Base-by-base conservation (phyloP, 306 rosid genomes). In the Pyrus pyrifolia region DNA sequence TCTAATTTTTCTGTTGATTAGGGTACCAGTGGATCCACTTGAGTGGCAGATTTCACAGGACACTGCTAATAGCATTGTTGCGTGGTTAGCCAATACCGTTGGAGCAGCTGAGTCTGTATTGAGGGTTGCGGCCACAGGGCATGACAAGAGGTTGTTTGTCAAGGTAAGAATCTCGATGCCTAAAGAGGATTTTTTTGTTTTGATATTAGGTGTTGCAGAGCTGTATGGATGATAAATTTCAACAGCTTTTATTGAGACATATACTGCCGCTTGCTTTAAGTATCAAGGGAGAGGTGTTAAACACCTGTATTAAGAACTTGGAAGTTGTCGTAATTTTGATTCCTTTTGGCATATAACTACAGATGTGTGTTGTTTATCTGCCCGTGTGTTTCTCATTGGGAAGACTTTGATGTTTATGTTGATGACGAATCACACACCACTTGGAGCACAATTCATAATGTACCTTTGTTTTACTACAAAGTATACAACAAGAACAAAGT, bases 41-140 rank as follows among this genome's bases (percentile, higher is more conserved):
- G 98, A 92, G 82, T 95, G 98, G 98, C 97, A 92, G 79, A 88
- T 95, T 11, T 92, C 98, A 27, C 96, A 95, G 88, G 98, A 95
- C 70, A 86, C 88, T 46, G 98, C 98, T 5, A 92, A 88, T 68
- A 58, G 81, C 74, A 76, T 92, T 31, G 91, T 92, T 9, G 98
- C 97, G 0, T 87, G 96, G 70, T 84, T 95, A 29, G 98, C 91
- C 3, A 95, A 95, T 66, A 95, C 98, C 18, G 44, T 95, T 0
- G 98, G 98, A 21, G 98, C 97, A 2, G 89, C 98, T 2, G 98
- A 92, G 80, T 95, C 98, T 55, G 98, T 95, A 5, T 81, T 95
- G 51, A 90, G 98, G 80, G 98, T 95, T 53, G 98, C 98, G 2
- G 98, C 98, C 2, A 95, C 97, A 3, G 97, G 96, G 66, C 98